These are phyloP conservation scores for Gynandropsis gynandra DNA, from an alignment of 345 rosid species.

Conservation along the genomic window DNA sequence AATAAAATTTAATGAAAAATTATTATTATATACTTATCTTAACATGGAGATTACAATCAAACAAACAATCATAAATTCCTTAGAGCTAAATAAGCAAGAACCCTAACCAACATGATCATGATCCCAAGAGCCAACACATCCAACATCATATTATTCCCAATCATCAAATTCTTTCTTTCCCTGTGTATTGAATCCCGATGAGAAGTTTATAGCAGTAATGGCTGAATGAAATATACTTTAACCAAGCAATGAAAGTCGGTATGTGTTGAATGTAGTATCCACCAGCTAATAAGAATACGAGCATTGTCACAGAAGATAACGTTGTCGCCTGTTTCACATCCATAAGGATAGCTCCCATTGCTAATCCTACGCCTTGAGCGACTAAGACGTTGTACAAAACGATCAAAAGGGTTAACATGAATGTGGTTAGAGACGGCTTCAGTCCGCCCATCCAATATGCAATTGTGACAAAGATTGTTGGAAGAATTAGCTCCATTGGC, in stretches of 20 bases:
- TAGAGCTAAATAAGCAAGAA: slow-evolving; percentile 68
- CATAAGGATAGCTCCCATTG: slow-evolving; percentile 78
- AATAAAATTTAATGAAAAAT: too few relatives aligned
- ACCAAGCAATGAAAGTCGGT: slow-evolving; percentile 73
- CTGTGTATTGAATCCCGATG: slow-evolving; percentile 65
- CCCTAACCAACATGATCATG: slow-evolving; percentile 72
- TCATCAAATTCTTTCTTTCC: slow-evolving; percentile 43
- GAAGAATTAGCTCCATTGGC: slow-evolving; percentile 94
- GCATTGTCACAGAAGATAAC: slow-evolving; percentile 74
- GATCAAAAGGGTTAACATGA: slow-evolving; percentile 52
- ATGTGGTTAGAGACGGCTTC: slow-evolving; percentile 61
- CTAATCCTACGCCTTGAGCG: slow-evolving; percentile 79
- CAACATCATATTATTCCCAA: slow-evolving; percentile 38
- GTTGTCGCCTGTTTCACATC: slow-evolving; percentile 80
- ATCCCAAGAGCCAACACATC: slow-evolving; percentile 56
- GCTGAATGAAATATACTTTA: slow-evolving; percentile 78
- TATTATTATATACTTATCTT: slow-evolving; percentile 12
- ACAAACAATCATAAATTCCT: slow-evolving; percentile 28
- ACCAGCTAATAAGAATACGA: slow-evolving; percentile 70
- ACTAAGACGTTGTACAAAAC: slow-evolving; percentile 74
- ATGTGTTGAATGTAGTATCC: slow-evolving; percentile 91
- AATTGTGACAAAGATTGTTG: slow-evolving; percentile 60
- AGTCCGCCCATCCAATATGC: slow-evolving; percentile 98
- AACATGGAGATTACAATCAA: neutral
- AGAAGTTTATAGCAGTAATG: slow-evolving; percentile 85